These are phyloP conservation scores for Euphorbia celastroides DNA, from an alignment of 441 rosid species.

Conservation along the genomic window DNA sequence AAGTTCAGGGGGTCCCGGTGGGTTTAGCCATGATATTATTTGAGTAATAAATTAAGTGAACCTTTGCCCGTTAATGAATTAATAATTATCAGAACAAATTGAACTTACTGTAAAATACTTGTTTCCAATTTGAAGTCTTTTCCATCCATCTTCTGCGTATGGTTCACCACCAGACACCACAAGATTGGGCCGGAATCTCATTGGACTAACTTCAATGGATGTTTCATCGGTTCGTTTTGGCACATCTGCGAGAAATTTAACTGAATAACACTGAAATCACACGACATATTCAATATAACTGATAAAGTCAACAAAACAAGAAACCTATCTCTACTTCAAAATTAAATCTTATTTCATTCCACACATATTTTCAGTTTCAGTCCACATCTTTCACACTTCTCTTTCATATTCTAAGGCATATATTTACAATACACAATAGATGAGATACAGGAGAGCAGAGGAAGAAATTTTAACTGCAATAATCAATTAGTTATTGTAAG, in stretches of 20 bases:
- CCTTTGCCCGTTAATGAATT: background rate
- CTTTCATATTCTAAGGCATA: background rate
- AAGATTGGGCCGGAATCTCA: conserved; percentile 86
- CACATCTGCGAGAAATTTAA: conserved; percentile 22
- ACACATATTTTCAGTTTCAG: background rate
- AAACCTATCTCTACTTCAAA: background rate
- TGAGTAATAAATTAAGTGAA: background rate
- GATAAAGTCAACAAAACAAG: background rate
- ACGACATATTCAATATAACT: background rate
- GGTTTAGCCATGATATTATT: no score
- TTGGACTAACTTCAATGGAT: conserved; percentile 36
- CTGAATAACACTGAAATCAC: background rate
- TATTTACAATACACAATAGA: background rate
- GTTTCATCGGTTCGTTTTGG: conserved; percentile 23
- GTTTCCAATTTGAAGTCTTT: conserved; percentile 53
- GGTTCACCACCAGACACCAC: conserved; percentile 72
- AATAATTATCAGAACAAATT: conserved; percentile 1
- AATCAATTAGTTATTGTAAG: background rate
- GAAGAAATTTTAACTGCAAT: background rate
- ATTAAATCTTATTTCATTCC: background rate
- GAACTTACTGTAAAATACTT: conserved; percentile 50
- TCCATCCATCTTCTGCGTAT: conserved; percentile 83
- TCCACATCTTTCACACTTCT: background rate
- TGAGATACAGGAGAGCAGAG: background rate
- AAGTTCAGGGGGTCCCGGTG: no score